These are phyloP conservation scores for Ehretia macrophylla DNA, from an alignment of 257 asterid species.

Conservation along the genomic window DNA sequence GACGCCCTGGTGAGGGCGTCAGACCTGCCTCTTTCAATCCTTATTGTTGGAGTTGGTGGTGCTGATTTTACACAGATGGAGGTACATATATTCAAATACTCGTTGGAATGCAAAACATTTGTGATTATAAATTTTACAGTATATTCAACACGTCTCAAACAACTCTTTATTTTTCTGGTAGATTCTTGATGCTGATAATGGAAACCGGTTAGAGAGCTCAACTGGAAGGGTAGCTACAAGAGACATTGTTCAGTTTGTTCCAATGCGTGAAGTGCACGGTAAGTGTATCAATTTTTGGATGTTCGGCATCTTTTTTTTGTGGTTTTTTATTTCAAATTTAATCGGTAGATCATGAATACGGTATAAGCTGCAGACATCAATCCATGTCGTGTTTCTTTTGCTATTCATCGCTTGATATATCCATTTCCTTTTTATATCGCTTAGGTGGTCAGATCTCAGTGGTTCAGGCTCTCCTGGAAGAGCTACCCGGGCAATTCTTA, in stretches of 20 bases:
- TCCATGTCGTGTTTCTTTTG: too few species aligned
- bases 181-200: conserved; percentile 83
- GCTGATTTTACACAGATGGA: conserved; percentile 76
- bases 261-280: conserved; percentile 81
- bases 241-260: conserved; percentile 82
- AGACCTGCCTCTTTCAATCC: conserved; percentile 75
- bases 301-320: too few species aligned
- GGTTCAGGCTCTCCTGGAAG: conserved; percentile 68
- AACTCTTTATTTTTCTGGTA: conserved; percentile 3
- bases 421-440: not conserved
- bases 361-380: too few species aligned
- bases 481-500: conserved; percentile 72
- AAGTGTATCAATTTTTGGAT: conserved; percentile 3
- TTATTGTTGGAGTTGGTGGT: conserved; percentile 74
- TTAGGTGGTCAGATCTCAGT: conserved; percentile 60
- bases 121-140: too few species aligned
- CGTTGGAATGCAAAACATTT: too few species aligned
- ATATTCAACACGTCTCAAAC: not conserved
- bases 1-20: conserved; percentile 68
- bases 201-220: conserved; percentile 56
- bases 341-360: too few species aligned
- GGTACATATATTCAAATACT: conserved; percentile 38
- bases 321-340: too few species aligned
- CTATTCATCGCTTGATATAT: not conserved
- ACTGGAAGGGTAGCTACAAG: conserved; percentile 73